A percentile compares a stretch with the other conserved stretches of the same genome.
Evolutionary conservation across 257 asterid species (phyloP).

Genomic region (Solanum piurae): DNA sequence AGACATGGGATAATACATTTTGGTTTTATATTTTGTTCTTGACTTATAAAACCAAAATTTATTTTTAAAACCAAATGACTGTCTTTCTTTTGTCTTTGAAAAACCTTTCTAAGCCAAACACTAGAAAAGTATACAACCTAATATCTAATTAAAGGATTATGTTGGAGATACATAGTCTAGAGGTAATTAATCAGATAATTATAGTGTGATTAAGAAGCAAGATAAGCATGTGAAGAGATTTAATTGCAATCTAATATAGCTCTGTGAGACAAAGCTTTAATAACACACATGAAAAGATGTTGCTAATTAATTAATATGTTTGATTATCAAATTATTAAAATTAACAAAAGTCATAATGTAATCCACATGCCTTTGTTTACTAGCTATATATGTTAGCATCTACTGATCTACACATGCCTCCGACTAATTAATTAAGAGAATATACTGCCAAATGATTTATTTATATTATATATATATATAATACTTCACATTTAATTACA

Average conservation of each 20-base stretch:
- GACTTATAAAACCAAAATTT: background rate
- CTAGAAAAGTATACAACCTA: background rate
- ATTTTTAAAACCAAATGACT: background rate
- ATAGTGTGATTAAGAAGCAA: slow-evolving; percentile 25
- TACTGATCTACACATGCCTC: background rate
- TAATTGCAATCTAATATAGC: slow-evolving; percentile 31
- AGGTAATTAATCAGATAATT: background rate
- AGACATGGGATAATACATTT: background rate
- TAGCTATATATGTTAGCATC: background rate
- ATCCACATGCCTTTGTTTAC: slow-evolving; percentile 2
- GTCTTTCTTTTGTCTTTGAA: background rate
- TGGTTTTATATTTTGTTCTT: no score
- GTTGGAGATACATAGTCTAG: background rate
- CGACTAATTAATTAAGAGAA: background rate
- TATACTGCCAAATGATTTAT: background rate
- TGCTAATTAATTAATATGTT: slow-evolving; percentile 8
- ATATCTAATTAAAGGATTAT: background rate
- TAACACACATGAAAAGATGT: slow-evolving; percentile 19
- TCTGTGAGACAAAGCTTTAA: slow-evolving; percentile 11
- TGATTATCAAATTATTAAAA: background rate
- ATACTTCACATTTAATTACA: no score
- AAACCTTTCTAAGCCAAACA: background rate
- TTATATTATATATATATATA: no score
- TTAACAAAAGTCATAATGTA: background rate
- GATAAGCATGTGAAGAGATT: slow-evolving; percentile 37